Base-by-base conservation (phyloP, 2,329 filamentous ascomycete genomes). In the Epichloe elymi region DNA sequence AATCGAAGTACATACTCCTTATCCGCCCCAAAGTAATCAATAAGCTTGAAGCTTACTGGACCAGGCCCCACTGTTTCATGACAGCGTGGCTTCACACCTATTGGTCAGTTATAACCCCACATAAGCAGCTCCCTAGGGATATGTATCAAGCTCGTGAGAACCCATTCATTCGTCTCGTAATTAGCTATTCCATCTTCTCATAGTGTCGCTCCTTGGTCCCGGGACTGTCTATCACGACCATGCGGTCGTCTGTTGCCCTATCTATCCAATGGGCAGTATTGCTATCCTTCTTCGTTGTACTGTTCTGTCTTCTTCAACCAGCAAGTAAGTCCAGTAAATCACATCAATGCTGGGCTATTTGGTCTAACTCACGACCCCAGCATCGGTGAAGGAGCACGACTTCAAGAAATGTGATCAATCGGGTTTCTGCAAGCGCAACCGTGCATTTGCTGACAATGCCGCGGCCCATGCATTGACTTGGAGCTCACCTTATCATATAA, bases 391-490 rank as follows among this genome's bases (percentile, higher is more conserved):
- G 72, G 86, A 95, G 65, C 83, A 95, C 61, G 90, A 95, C 67
- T 98, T 97, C 77, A 98, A 97, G 66, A 95, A 86, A 61, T 98
- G 93, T 72, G 74, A 86, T 58, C 91, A 98, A 66, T 93, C 91
- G 4, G 93, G 93, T 61, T 98, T 98, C 74, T 98, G 93, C 72
- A 93, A 89, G 66, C 86, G 93, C 57, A 97, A 97, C 70, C 83
- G 93, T 65, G 86, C 80, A 39, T 90, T 86, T 65, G 93, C 93
- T 64, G 90, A 97, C 68, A 74, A 79, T 56, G 88, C 83, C 55
- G 70, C 79, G 44, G 71, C 79, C 41, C 70, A 80, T 51, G 82
- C 80, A 54, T 75, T 79, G 8, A 73, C 75, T 30, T 96, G 88
- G 86, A 73, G 74, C 57, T 83, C 88, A 7, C 91, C 91, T 0